These are phyloP conservation scores for Aspergillus brasiliensis DNA, from an alignment of 2,329 filamentous ascomycete genomes.

Conservation along the genomic window DNA sequence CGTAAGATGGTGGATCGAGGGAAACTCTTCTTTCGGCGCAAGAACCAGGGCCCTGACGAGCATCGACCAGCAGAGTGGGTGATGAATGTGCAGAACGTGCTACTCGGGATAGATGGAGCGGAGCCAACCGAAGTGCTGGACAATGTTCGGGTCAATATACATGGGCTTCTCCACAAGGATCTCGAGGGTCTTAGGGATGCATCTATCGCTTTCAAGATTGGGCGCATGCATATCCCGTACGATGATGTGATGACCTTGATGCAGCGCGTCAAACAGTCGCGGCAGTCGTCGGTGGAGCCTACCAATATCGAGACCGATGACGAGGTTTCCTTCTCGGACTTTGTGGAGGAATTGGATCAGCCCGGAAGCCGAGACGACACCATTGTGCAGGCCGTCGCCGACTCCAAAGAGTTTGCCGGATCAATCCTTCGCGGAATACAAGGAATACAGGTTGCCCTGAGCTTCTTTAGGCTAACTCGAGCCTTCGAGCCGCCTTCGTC, in stretches of 20 bases:
- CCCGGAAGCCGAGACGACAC: conserved; percentile 68
- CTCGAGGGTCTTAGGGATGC: conserved; percentile 87
- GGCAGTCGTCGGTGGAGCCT: conserved; percentile 37
- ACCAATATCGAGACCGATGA: conserved; percentile 49
- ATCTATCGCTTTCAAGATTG: conserved; percentile 85
- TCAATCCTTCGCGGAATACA: conserved; percentile 91
- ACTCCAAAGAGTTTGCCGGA: conserved; percentile 88
- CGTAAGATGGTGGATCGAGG: conserved; percentile 88
- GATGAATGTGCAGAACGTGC: conserved; percentile 76
- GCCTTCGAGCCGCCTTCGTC: conserved; percentile 70
- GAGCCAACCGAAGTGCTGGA: conserved; percentile 89
- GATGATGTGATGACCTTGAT: conserved; percentile 70
- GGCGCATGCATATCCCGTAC: conserved; percentile 84
- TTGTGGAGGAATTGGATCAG: conserved; percentile 72
- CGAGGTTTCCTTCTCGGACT: conserved; percentile 68
- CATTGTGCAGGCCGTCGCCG: conserved; percentile 80
- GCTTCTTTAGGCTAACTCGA: conserved; percentile 85
- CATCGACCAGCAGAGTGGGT: conserved; percentile 92
- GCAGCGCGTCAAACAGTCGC: conserved; percentile 35
- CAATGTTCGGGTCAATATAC: conserved; percentile 82
- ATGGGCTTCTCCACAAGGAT: conserved; percentile 84
- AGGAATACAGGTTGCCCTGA: conserved; percentile 93
- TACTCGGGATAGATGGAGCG: conserved; percentile 82
- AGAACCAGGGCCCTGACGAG: conserved; percentile 63
- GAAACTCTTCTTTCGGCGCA: conserved; percentile 76